phyloP scores from a whole-genome alignment of 768 basidiomycete genomes.

The Mycena rosella region DNA sequence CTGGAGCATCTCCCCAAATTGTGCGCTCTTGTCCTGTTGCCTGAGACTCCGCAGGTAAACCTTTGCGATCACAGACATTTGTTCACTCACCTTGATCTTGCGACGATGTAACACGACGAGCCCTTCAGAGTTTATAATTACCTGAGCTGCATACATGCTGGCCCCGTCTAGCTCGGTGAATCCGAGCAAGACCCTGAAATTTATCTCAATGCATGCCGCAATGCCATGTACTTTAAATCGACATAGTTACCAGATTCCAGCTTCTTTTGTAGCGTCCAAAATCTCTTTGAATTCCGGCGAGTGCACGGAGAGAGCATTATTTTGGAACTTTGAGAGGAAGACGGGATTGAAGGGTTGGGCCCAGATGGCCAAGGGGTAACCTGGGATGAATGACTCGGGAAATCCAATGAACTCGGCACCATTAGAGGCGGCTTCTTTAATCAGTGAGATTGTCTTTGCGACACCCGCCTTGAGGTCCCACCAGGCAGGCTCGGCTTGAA shows the following conservation, averaged over 20 bases:
- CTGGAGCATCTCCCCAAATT: conserved; percentile 38
- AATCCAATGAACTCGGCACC: conserved; percentile 39
- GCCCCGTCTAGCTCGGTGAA: conserved; percentile 33
- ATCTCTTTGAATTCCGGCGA: conserved; percentile 34
- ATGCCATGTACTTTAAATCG: no score
- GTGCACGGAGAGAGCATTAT: conserved; percentile 28
- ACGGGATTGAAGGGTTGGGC: conserved; percentile 30
- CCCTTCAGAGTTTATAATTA: conserved; percentile 34
- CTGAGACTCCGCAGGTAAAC: neutral
- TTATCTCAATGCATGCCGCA: neutral
- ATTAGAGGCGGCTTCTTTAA: conserved; percentile 37
- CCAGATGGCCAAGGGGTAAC: conserved; percentile 38
- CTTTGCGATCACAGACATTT: no score
- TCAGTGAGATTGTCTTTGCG: conserved; percentile 29
- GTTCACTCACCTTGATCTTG: conserved; percentile 30
- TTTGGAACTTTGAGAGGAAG: conserved; percentile 32
- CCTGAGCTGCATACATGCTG: conserved; percentile 37
- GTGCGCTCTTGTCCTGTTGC: conserved; percentile 39
- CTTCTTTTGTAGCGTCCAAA: conserved; percentile 26
- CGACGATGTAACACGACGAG: conserved; percentile 35
- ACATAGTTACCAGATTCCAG: conserved; percentile 31
- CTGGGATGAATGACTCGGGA: conserved; percentile 41
- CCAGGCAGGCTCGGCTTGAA: conserved; percentile 39
- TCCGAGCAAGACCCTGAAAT: conserved; percentile 34
- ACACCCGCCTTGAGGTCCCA: conserved; percentile 35